Evolutionary conservation across 208 protist genomes (phyloP).

Genomic region (Trichomonas vaginalis): DNA sequence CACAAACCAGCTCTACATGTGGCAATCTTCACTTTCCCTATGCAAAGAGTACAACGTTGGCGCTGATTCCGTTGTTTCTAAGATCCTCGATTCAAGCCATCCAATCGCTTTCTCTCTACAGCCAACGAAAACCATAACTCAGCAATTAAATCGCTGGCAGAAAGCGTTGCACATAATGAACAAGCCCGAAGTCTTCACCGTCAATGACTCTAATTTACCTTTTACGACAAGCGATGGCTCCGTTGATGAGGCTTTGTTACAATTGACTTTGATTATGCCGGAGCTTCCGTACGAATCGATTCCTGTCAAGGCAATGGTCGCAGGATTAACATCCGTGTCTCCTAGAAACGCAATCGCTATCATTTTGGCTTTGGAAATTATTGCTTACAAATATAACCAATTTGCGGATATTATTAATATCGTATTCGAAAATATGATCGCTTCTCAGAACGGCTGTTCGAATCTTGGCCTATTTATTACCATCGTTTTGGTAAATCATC

Average conservation of each 20-base stretch:
- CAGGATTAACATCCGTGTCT: background rate
- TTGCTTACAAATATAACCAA: background rate
- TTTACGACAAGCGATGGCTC: background rate
- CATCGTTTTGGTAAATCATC: background rate
- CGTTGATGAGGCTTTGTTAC: background rate
- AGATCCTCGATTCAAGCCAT: background rate
- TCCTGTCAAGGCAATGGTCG: background rate
- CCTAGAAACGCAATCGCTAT: background rate
- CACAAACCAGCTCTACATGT: background rate
- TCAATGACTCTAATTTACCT: background rate
- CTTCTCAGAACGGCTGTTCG: background rate
- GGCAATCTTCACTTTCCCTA: background rate
- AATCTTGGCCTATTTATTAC: background rate
- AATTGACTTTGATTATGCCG: background rate
- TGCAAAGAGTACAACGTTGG: background rate
- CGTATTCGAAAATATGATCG: background rate
- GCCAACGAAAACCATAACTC: background rate
- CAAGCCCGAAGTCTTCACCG: background rate
- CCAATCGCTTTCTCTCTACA: background rate
- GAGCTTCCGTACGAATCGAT: background rate
- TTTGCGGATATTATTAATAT: background rate
- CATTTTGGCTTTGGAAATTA: background rate
- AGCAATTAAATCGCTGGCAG: background rate
- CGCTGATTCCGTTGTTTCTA: background rate
- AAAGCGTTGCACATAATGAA: background rate